Base-by-base conservation (phyloP, 2,329 filamentous ascomycete species). In the Paramyrothecium roridum region DNA sequence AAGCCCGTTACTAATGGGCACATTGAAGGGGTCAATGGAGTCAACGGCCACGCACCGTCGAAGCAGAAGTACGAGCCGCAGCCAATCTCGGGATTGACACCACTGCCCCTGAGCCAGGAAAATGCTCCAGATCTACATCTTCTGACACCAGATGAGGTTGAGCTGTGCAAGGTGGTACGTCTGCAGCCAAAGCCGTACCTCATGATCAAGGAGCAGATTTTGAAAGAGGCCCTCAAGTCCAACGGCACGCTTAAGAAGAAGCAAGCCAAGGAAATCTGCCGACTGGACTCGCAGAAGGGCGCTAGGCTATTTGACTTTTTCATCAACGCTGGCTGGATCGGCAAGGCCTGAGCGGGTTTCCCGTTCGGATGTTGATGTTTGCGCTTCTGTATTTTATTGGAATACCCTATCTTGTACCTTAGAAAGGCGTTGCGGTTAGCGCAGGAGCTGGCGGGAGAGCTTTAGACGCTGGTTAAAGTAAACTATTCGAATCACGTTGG, bases 181-280 rank as follows among this genome's bases (percentile, higher is more conserved):
- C 76, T 99, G 52, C 89, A 95, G 71, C 95, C 95, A 1, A 99
- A 99, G 76, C 91, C 95, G 1, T 99, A 97, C 70, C 74, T 97
- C 6, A 91, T 91, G 67, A 91, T 98, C 73, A 99, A 99, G 73
- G 92, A 97, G 70, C 87, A 90, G 58, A 80, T 98, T n/a, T 74
- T 98, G 52, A 90, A 91, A 65, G 93, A 98, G 69, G 91, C 93
- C 0, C 84, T 96, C 70, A 95, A 93, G 74, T 87, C 87, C 56
- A 93, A 95, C 56, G 95, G 95, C 1, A 84, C 81, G 13, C 75
- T 99, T 8, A 98, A 96, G 79, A 96, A 95, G 81, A 98, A 97
- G 75, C 88, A 93, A 63, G 92, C 92, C 2, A 90, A 88, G 68
- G 90, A 96, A 67, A 87, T 98, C 23, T 93, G 89, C 67, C 74